Evolutionary conservation across 371 early-diverging fungal genomes (phyloP), one percentile per base, ranked within the genome.

Genomic region (Rhizomucor miehei): DNA sequence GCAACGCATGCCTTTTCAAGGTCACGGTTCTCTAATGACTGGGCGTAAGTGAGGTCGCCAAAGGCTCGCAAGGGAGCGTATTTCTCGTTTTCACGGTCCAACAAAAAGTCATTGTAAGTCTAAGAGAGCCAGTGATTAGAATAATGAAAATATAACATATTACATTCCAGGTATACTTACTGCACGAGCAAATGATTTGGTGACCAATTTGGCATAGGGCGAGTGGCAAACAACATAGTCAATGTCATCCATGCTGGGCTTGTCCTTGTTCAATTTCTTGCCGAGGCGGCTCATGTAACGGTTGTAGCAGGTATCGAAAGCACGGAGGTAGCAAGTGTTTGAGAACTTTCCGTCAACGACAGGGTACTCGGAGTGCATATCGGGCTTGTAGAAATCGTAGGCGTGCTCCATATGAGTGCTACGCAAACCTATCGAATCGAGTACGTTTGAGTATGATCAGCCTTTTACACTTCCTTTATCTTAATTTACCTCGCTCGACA

Each of bases 341-440:
- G 95, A 92, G 54, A 94, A 86, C 40, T 87, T 88, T 29, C 98
- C 99, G 69, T 99, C 95, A 36, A 99, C 95, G 39, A 87, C 88
- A 44, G 98, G 98, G 79, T 89, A 98, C 73, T 96, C 98, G 52
- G 93, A 92, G 59, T 89, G 87, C 64, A 95, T 84, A 73, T 95
- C 89, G 56, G 98, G 98, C 85, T 99, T 99, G 86, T 95, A 87
- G 63, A 99, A 99, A 69, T 99, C 99, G 75, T 91, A 98, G 47
- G 88, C 89, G 73, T 99, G 96, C 66, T 93, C 91, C 92, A 98
- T 95, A 73, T 92, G 91, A 23, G 95, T 92, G 51, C 88, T 77
- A 43, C 97, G 89, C 40, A 95, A 80, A 60, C 92, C 82, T 73
- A 55, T 17, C 5, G 13, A 39, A 16, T 23, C 14, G 29, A 29